Base-by-base conservation (phyloP, 108 stramenopile genomes). In the Cyclotella sp. region DNA sequence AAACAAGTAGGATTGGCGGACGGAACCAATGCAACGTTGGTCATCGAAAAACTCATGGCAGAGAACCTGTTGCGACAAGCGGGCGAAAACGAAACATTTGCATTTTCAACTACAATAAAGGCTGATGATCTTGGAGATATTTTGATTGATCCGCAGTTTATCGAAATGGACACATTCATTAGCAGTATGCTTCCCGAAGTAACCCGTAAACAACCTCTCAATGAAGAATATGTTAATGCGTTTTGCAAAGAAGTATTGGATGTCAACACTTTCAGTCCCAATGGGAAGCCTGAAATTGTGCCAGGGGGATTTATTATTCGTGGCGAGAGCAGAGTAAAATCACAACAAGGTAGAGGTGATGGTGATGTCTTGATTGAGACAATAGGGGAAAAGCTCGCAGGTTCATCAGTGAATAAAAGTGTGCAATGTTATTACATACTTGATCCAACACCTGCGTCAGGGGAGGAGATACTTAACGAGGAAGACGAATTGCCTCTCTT, bases 261-360 rank as follows among this genome's bases (percentile, higher is more conserved):
- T 22, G 75, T 70, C 21, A 86, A 84, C 42, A 72, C 72, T 6
- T 93, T 88, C 40, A 87, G 85, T 77, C 88, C 88, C 8, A 63
- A 11, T 34, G 77, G 84, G 29, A 90, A 93, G 67, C 91, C 89
- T 7, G 87, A 90, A 64, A 49, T 72, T 26, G 83, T 93, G 34
- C 73, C 86, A 18, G 91, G 91, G 30, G 91, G 91, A 55, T 93
- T 82, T 55, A 79, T 90, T 46, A 83, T 93, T 22, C 83, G 88
- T 10, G 91, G 91, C 18, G 65, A 62, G 34, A 79, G 71, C 24
- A 78, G 49, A 61, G 65, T 63, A 55, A 74, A 55, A 46, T 59
- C 51, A 44, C 43, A 68, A 22, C 58, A 83, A 24, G 76, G 70
- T 41, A 63, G 76, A 41, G 68, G 60, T 52, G 65, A 76, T n/a